Percentiles rank a stretch among this genome's conserved stretches.
These are phyloP conservation scores for Serendipita sp. DNA, from an alignment of 768 basidiomycete genomes.

Conservation along the genomic window DNA sequence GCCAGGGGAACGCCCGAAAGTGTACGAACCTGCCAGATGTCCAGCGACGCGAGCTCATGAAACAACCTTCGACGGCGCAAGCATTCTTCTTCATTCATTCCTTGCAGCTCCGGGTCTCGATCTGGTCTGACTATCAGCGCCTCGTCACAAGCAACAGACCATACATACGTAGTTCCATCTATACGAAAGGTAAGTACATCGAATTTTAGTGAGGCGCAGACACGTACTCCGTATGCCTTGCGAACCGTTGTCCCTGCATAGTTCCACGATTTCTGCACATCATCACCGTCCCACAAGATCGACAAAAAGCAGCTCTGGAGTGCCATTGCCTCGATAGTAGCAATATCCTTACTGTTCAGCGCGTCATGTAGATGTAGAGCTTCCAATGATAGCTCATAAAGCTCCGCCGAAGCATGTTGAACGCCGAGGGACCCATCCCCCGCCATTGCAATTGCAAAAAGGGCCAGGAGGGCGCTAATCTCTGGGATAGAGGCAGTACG, in stretches of 20 bases:
- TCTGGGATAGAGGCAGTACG: background rate
- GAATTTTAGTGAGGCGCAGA: background rate
- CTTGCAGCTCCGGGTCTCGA: background rate
- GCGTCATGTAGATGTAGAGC: background rate
- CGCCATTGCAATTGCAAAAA: background rate
- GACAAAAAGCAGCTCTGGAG: background rate
- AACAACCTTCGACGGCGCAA: background rate
- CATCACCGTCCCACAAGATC: background rate
- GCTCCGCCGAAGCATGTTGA: background rate
- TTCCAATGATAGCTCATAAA: background rate
- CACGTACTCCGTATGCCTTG: background rate
- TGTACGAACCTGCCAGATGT: background rate
- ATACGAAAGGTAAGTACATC: background rate
- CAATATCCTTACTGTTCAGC: background rate
- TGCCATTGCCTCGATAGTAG: background rate
- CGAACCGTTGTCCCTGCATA: background rate
- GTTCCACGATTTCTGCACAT: background rate
- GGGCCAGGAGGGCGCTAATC: background rate
- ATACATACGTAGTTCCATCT: conserved; percentile 4
- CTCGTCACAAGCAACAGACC: background rate
- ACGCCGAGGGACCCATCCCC: background rate
- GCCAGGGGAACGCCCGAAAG: background rate
- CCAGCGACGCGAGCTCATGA: background rate
- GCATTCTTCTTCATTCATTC: background rate
- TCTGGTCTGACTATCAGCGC: background rate